Evolutionary conservation across 208 protist species (phyloP).

Genomic region (Crithidia sp.): DNA sequence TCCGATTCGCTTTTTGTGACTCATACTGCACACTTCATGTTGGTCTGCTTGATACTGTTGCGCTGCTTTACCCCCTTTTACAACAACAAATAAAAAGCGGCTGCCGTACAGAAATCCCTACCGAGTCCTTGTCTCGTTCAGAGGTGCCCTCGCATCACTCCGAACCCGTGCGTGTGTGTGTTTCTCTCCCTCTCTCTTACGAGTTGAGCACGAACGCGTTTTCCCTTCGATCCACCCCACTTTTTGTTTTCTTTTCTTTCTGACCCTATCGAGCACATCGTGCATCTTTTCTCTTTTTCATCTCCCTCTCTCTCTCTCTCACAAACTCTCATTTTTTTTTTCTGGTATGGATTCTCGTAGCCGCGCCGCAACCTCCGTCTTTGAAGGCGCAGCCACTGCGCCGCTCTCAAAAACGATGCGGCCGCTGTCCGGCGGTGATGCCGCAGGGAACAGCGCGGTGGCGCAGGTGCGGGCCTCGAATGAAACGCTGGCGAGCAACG

Average conservation of each 20-base stretch:
- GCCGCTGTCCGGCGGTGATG: background rate
- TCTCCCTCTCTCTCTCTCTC: background rate
- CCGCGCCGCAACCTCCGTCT: conserved; percentile 2
- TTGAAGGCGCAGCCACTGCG: background rate
- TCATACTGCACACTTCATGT: too few species aligned
- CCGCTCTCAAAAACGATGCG: background rate
- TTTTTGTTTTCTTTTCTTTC: conserved; percentile 20
- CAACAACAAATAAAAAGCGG: too few species aligned
- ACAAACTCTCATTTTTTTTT: conserved; percentile 5
- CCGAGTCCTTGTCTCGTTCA: too few species aligned
- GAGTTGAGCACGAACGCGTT: background rate
- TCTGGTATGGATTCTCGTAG: conserved; percentile 6
- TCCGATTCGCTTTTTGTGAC: background rate
- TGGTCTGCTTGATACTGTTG: too few species aligned
- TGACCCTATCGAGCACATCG: background rate
- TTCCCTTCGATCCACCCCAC: too few species aligned
- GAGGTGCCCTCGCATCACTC: too few species aligned
- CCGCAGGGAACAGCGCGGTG: conserved; percentile 4
- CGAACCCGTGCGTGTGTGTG: too few species aligned
- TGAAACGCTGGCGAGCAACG: conserved; percentile 24
- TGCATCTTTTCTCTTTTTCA: background rate
- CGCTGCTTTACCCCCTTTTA: too few species aligned
- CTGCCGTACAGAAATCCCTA: too few species aligned
- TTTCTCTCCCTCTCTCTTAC: background rate
- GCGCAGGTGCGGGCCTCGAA: conserved; percentile 6